phyloP scores from a whole-genome alignment of 257 asterid genomes.

The Solanum okadae region DNA sequence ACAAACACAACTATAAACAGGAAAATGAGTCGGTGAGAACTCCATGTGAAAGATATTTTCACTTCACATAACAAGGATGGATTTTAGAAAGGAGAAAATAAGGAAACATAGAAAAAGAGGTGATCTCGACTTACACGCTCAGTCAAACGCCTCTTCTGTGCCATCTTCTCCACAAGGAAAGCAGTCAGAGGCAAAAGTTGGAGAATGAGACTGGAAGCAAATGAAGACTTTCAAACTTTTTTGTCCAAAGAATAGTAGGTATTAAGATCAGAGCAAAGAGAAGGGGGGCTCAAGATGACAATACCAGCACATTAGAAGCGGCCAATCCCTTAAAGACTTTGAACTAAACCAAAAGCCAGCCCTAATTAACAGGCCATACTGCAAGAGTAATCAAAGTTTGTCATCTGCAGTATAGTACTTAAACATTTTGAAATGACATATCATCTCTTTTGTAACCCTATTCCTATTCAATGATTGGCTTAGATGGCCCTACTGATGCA shows the following conservation, averaged over 20 bases:
- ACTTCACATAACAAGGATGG: not conserved
- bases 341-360: slow-evolving; percentile 92
- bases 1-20: not conserved
- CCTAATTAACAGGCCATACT: slow-evolving; percentile 92
- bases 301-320: slow-evolving; percentile 98
- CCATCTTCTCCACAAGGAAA: slow-evolving; percentile 69
- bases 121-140: slow-evolving; percentile 51
- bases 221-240: not conserved
- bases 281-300: not conserved
- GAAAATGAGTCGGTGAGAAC: not conserved
- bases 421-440: not conserved
- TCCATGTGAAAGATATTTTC: not conserved
- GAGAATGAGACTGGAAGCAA: slow-evolving; percentile 68
- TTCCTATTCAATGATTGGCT: not conserved
- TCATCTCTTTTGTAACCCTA: not conserved
- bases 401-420: not conserved
- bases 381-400: slow-evolving; percentile 22
- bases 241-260: not conserved
- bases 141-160: slow-evolving; percentile 39
- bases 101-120: not conserved
- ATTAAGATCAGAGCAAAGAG: not conserved
- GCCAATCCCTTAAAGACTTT: slow-evolving; percentile 88
- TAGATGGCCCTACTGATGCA: not conserved
- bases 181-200: slow-evolving; percentile 75
- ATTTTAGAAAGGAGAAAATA: not conserved